phyloP scores from a whole-genome alignment of 1,284 basidiomycete species.

The Sutorius eximius region DNA sequence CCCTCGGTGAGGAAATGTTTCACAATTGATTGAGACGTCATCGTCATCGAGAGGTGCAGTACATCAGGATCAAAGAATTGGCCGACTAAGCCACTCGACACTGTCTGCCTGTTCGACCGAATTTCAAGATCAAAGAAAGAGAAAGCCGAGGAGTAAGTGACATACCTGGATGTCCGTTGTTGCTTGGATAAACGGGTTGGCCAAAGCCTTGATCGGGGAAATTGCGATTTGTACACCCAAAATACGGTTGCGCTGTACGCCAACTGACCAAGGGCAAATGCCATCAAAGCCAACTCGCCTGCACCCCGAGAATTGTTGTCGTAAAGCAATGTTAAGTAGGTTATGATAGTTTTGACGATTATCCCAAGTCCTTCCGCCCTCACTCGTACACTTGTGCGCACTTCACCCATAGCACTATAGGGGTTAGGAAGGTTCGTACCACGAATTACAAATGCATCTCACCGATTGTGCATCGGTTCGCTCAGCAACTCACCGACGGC shows the following conservation, averaged over 20 bases:
- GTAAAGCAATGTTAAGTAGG: slow-evolving; percentile 62
- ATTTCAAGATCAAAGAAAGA: neutral
- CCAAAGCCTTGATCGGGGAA: slow-evolving; percentile 25
- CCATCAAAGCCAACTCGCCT: slow-evolving; percentile 61
- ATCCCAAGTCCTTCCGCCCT: slow-evolving; percentile 83
- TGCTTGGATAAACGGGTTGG: slow-evolving; percentile 22
- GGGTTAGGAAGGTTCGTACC: slow-evolving; percentile 13
- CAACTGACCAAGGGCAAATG: slow-evolving; percentile 82
- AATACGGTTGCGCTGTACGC: slow-evolving; percentile 59
- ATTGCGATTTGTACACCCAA: slow-evolving; percentile 36
- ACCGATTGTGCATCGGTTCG: slow-evolving; percentile 83
- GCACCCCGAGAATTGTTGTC: slow-evolving; percentile 36
- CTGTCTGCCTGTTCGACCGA: slow-evolving; percentile 2
- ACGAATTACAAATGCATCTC: slow-evolving; percentile 25
- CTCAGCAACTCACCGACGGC: slow-evolving; percentile 76
- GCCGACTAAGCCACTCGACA: slow-evolving; percentile 14
- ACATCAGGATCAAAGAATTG: slow-evolving; percentile 50
- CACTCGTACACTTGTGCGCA: slow-evolving; percentile 68
- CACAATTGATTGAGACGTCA: slow-evolving; percentile 84
- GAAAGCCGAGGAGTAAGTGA: neutral
- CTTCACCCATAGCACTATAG: slow-evolving; percentile 63
- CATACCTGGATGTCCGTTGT: slow-evolving; percentile 17
- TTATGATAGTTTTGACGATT: slow-evolving; percentile 68
- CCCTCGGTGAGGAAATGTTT: slow-evolving; percentile 97
- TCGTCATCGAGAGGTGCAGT: slow-evolving; percentile 67